A percentile compares a stretch with the other conserved stretches of the same genome.
These are phyloP conservation scores for Termitomyces sp. DNA, from an alignment of 768 basidiomycete species.

Conservation along the genomic window DNA sequence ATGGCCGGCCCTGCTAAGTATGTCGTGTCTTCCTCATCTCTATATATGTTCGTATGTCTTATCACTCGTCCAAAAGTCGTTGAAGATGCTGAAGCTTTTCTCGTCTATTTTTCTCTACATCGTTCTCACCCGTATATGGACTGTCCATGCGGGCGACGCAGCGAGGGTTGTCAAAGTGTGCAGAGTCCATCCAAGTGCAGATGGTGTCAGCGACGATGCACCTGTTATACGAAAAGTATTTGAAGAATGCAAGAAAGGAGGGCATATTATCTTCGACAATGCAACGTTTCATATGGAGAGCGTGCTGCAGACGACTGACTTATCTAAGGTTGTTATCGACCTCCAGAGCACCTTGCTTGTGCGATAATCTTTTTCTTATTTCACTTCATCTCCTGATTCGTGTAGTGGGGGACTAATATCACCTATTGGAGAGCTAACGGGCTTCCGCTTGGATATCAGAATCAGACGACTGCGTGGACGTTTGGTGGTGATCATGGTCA, in stretches of 20 bases:
- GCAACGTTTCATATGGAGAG: constrained; percentile 30
- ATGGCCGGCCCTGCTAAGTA: no score
- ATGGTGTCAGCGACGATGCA: constrained; percentile 18
- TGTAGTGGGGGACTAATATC: constrained; percentile 29
- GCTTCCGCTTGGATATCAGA: constrained; percentile 29
- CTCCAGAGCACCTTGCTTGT: constrained; percentile 31
- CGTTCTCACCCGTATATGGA: neutral
- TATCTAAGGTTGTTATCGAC: constrained; percentile 29
- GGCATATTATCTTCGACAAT: constrained; percentile 24
- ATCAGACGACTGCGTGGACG: constrained; percentile 33
- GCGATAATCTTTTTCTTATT: constrained; percentile 1
- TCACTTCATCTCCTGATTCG: neutral
- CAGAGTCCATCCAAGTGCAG: constrained; percentile 15
- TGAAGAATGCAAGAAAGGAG: constrained; percentile 6
- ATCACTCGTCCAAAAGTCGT: neutral
- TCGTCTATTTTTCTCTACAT: neutral
- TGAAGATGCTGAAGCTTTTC: neutral
- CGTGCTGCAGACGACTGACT: constrained; percentile 28
- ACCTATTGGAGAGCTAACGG: constrained; percentile 33
- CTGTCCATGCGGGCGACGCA: no score
- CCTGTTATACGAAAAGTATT: constrained; percentile 20
- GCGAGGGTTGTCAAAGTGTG: constrained; percentile 8
- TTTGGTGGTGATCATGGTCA: constrained; percentile 31
- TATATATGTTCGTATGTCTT: neutral
- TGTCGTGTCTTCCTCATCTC: no score